Evolutionary conservation across 2,329 filamentous ascomycete genomes (phyloP), one percentile per base, ranked within the genome.

Genomic region (Calonectria crousiana): DNA sequence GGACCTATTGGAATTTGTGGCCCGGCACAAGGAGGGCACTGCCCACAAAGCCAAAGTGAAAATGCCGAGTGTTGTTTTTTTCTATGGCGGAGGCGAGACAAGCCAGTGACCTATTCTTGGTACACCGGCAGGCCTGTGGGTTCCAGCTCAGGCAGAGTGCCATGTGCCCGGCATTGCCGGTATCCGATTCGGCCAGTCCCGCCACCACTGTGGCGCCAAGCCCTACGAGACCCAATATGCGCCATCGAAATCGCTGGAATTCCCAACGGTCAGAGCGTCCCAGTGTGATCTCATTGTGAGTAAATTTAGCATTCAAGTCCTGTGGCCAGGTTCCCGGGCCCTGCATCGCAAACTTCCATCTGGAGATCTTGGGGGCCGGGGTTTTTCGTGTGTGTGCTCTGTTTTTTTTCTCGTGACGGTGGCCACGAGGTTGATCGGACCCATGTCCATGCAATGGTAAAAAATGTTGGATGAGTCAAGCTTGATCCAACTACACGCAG

Each of bases 41-140:
- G 51, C 51, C 51, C 14, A 23, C 44, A 53, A 18, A 14, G 26
- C 51, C 51, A 53, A 60, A 58, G 34, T 71, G 67, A 62, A 69
- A 74, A 73, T 49, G 41, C 51, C 60, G 51, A 47, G 20, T 47
- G n/a, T 9, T 47, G 44, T n/a, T 67, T 44, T 44, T 41, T 41
- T 41, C 38, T 49, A 73, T 67, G 71, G 72, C 13, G 62, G 72
- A 78, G 75, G 78, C 74, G 75, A 74, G 68, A 73, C 73, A 67
- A 30, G 62, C 65, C 36, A 53, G 26, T 32, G 18, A n/a, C 26
- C 78, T 80, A 80, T 80, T 80, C 75, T 80, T 80, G 78, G 74
- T 51, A 65, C 74, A 70, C 72, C 10, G 44, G 44, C 20, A 71
- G 72, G 73, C 73, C 76, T 71, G 75, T 74, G 71, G 58, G 38